phyloP scores from a whole-genome alignment of 805 yeast species.

The Metschnikowia borealis region DNA sequence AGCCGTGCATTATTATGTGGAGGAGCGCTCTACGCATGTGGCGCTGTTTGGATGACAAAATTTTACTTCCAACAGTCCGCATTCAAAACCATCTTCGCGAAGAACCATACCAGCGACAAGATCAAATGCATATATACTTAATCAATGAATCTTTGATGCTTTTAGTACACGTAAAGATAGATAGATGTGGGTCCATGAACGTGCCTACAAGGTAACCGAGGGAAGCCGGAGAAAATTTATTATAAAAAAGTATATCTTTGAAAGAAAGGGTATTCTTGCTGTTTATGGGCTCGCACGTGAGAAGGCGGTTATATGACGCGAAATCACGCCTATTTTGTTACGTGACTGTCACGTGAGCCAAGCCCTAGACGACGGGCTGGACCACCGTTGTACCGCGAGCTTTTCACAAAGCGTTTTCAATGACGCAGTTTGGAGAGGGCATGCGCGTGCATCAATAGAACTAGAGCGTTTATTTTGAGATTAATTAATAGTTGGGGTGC shows the following conservation, averaged over 20 bases:
- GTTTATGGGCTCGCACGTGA: not conserved
- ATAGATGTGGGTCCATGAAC: too few species aligned
- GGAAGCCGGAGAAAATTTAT: too few species aligned
- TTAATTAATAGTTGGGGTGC: not conserved
- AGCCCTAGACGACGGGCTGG: not conserved
- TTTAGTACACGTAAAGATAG: too few species aligned
- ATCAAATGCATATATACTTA: conserved; percentile 22
- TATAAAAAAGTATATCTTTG: too few species aligned
- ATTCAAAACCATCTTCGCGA: conserved; percentile 28
- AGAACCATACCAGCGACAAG: conserved; percentile 24
- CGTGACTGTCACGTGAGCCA: not conserved
- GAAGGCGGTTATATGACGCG: not conserved
- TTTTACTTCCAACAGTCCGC: conserved; percentile 29
- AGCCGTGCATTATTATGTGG: conserved; percentile 30
- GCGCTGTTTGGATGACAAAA: conserved; percentile 31
- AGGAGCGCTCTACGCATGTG: conserved; percentile 29
- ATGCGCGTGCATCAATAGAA: not conserved
- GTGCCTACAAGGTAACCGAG: too few species aligned
- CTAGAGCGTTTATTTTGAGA: not conserved
- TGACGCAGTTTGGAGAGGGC: not conserved
- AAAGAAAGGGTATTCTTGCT: too few species aligned
- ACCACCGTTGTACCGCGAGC: not conserved
- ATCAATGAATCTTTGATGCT: not conserved
- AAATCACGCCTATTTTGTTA: not conserved
- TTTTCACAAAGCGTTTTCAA: too few species aligned